phyloP scores from a whole-genome alignment of 1,284 basidiomycete species.

The Puccinia horiana region DNA sequence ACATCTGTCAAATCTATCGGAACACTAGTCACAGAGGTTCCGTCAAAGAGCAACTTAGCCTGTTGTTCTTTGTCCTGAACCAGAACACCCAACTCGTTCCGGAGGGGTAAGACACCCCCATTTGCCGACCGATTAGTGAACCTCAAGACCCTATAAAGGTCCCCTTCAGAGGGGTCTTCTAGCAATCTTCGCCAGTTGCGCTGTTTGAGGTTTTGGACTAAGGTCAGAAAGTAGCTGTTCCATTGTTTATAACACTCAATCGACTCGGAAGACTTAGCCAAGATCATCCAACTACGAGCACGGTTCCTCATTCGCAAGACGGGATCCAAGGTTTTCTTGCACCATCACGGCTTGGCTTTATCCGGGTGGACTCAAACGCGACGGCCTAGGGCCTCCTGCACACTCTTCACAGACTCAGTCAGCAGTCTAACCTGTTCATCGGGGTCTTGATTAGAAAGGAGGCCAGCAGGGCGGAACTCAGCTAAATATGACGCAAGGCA shows the following conservation, averaged over 20 bases:
- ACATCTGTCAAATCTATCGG: no score
- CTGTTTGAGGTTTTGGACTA: background rate
- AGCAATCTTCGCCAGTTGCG: background rate
- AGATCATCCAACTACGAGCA: background rate
- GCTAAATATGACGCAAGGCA: background rate
- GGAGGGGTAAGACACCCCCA: no score
- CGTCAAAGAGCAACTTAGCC: no score
- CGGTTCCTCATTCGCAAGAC: background rate
- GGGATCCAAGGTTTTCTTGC: background rate
- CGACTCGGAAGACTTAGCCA: background rate
- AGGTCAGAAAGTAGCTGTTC: background rate
- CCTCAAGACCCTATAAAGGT: no score
- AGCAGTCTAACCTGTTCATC: background rate
- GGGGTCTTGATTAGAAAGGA: background rate
- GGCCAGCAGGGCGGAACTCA: background rate
- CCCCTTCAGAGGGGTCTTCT: no score
- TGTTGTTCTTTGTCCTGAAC: no score
- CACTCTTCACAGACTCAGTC: background rate
- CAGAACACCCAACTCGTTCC: no score
- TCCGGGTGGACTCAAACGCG: background rate
- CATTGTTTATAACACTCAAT: background rate
- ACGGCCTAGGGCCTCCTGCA: background rate
- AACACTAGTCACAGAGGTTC: no score
- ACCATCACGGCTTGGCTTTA: constrained; percentile 9
- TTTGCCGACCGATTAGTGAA: no score